Conservation (phyloP, 306 rosid species). For the Hippophae rhamnoides region DNA sequence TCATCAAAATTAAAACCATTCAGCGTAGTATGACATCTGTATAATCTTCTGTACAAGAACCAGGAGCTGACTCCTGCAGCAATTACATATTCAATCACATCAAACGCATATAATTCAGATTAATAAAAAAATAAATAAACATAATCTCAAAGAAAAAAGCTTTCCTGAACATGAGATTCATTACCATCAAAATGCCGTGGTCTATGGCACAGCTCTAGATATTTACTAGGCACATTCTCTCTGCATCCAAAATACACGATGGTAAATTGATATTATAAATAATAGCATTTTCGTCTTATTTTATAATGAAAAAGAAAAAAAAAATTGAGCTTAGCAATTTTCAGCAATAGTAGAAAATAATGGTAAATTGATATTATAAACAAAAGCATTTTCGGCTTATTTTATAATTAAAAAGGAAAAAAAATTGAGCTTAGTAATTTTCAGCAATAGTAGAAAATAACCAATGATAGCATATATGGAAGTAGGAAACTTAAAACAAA, state of each 20-base stretch:
- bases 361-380: background rate
- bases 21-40: slow-evolving; percentile 69
- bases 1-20: slow-evolving; percentile 49
- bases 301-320: background rate
- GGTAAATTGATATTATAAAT: background rate
- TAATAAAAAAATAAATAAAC: background rate
- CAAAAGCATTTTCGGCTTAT: background rate
- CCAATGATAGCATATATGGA: background rate
- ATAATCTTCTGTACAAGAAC: slow-evolving; percentile 74
- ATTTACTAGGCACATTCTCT: slow-evolving; percentile 35
- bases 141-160: background rate
- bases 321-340: slow-evolving; percentile 1
- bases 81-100: slow-evolving; percentile 3
- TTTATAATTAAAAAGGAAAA: background rate
- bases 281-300: background rate
- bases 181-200: slow-evolving; percentile 66
- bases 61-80: slow-evolving; percentile 79
- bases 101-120: background rate
- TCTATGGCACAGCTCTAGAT: slow-evolving; percentile 24
- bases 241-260: slow-evolving; percentile 37
- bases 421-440: background rate
- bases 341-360: background rate
- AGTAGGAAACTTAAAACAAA: background rate
- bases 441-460: background rate
- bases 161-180: slow-evolving; percentile 1